Percentiles rank a stretch among this genome's conserved stretches.
Evolutionary conservation across 2,329 filamentous ascomycete species (phyloP).

Genomic region (Colletotrichum sp.): DNA sequence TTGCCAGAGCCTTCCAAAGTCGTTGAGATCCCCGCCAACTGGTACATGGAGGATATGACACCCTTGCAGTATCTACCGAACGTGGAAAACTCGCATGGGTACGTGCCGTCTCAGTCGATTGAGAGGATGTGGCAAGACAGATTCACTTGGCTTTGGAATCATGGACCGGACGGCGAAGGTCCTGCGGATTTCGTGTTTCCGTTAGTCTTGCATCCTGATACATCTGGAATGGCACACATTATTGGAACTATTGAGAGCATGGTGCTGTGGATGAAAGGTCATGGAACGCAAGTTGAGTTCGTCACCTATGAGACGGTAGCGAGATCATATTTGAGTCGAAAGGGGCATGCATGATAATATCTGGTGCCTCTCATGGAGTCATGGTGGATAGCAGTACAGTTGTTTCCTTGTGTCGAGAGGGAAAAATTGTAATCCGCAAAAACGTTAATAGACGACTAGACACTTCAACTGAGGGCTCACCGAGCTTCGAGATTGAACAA

Average conservation of each 20-base stretch:
- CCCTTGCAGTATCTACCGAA: conserved; percentile 51
- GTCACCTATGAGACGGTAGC: neutral
- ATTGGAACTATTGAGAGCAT: conserved; percentile 47
- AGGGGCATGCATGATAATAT: neutral
- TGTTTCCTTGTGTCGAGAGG: neutral
- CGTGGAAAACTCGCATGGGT: conserved; percentile 58
- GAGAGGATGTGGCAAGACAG: conserved; percentile 67
- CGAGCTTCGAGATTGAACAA: neutral
- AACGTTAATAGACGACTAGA: neutral
- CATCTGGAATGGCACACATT: conserved; percentile 65
- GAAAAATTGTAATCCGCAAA: neutral
- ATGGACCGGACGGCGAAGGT: conserved; percentile 32
- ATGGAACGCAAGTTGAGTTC: neutral
- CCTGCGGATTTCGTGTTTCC: conserved; percentile 50
- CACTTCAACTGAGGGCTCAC: neutral
- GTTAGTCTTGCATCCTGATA: conserved; percentile 61
- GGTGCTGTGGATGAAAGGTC: neutral
- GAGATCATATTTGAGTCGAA: neutral
- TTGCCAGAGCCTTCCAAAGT: conserved; percentile 26
- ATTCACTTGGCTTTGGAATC: conserved; percentile 59
- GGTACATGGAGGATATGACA: conserved; percentile 56
- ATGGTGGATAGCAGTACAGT: neutral
- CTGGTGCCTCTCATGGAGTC: neutral
- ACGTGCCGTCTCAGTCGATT: conserved; percentile 59
- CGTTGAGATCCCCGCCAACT: conserved; percentile 52